Base-by-base conservation (phyloP, 371 early-diverging fungal genomes). In the Rhizomucor pusillus region DNA sequence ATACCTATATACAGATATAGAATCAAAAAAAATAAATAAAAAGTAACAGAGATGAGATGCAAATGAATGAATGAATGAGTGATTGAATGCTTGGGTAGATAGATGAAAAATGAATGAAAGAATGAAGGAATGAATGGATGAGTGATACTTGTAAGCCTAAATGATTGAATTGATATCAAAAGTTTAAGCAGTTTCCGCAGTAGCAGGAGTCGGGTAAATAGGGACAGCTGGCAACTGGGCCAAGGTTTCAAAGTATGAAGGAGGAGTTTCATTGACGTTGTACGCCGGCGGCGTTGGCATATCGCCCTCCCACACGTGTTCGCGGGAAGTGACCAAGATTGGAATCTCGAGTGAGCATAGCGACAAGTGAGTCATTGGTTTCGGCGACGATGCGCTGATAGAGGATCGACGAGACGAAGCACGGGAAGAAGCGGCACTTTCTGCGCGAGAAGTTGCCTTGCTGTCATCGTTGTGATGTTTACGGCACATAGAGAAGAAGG, bases 271-370 rank as follows among this genome's bases (percentile, higher is more conserved):
- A 1, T 59, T 53, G 2, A 57, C 41, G 6, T 67, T 63, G 43
- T 77, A 77, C 9, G 69, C 62, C 0, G 75, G 74, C 22, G 59
- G 60, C 23, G 40, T 51, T 4, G 57, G 56, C 48, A 55, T 51
- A 19, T 41, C 59, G 20, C 56, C 58, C 45, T 47, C 71, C 76
- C 72, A 75, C 11, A 61, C 47, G 29, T 69, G 67, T 49, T 73
- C 71, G 24, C 77, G 63, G 11, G 77, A 73, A 12, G 77, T 73
- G 13, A 77, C 66, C 5, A 73, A 54, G 18, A 77, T 43, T 19
- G 77, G 77, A 1, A 77, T 47, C 52, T 77, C 77, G n/a, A 77
- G 29, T 1, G 66, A 45, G 50, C 74, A 73, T 10, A 71, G 34
- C 11, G 53, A 62, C 12, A 71, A 48, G 9, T 51, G 46, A 14